Evolutionary conservation across 768 basidiomycete genomes (phyloP).

Genomic region (Xerocomus spinulosus): DNA sequence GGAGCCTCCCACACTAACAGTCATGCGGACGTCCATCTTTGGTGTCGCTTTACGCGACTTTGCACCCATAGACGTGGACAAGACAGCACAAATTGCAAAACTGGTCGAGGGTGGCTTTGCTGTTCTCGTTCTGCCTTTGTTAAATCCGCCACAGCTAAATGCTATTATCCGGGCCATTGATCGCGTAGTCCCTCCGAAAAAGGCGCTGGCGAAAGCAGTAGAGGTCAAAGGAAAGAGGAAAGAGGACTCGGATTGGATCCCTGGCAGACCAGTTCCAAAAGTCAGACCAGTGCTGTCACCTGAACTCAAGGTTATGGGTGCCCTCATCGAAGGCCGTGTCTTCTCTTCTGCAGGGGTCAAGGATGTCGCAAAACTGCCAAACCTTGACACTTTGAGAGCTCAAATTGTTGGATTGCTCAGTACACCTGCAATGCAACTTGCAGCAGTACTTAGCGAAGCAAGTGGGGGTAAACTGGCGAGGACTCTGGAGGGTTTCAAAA

Average conservation of each 20-base stretch:
- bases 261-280: conserved; percentile 65
- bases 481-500: conserved; percentile 71
- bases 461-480: conserved; percentile 64
- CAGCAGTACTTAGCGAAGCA: conserved; percentile 64
- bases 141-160: conserved; percentile 70
- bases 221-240: conserved; percentile 43
- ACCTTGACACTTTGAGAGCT: conserved; percentile 68
- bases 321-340: conserved; percentile 71
- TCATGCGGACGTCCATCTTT: conserved; percentile 76
- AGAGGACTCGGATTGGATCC: conserved; percentile 56
- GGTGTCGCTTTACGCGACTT: conserved; percentile 70
- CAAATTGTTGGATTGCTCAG: conserved; percentile 85
- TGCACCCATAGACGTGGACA: conserved; percentile 43
- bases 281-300: conserved; percentile 53
- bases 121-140: conserved; percentile 56
- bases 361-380: conserved; percentile 69
- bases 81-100: conserved; percentile 50
- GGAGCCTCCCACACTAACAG: conserved; percentile 51
- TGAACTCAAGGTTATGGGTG: conserved; percentile 70
- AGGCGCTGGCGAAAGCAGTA: conserved; percentile 48
- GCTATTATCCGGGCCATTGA: conserved; percentile 64
- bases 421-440: conserved; percentile 67
- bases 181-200: conserved; percentile 58
- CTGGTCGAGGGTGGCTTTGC: conserved; percentile 59
- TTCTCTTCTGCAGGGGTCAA: conserved; percentile 56